Percentiles rank a stretch among this genome's conserved stretches.
Conservation (phyloP, 345 rosid genomes). For the Citrus glauca region DNA sequence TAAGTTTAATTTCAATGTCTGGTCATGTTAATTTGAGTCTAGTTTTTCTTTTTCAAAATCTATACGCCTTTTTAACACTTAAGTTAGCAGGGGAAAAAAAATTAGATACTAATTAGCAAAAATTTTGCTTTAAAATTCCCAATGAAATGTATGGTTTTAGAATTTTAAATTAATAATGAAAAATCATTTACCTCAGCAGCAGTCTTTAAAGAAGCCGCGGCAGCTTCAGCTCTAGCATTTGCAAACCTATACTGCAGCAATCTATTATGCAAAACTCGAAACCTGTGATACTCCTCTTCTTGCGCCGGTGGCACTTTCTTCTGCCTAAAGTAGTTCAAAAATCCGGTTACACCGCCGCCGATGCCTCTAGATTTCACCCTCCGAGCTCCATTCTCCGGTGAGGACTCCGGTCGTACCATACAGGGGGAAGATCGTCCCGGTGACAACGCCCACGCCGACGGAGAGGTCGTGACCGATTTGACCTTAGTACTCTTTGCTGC, state of each 20-base stretch:
- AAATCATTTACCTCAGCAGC: conserved; percentile 39
- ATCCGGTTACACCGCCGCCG: conserved; percentile 48
- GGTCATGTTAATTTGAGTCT: not conserved
- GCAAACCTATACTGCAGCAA: conserved; percentile 62
- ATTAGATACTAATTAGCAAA: not conserved
- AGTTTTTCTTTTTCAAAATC: no score
- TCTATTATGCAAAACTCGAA: conserved; percentile 43
- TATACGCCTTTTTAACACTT: not conserved
- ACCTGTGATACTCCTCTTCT: conserved; percentile 50
- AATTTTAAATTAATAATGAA: no score
- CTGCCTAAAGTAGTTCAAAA: conserved; percentile 64
- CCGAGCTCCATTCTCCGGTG: conserved; percentile 13
- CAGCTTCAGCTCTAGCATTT: conserved; percentile 51
- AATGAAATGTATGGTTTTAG: not conserved
- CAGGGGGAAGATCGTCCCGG: conserved; percentile 48
- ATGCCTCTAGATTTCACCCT: conserved; percentile 23
- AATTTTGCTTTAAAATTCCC: not conserved
- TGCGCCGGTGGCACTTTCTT: conserved; percentile 51
- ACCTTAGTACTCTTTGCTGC: conserved; percentile 17
- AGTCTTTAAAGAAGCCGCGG: conserved; percentile 28
- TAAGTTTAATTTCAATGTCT: no score
- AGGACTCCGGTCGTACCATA: conserved; percentile 26
- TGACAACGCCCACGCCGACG: conserved; percentile 82
- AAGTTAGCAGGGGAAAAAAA: not conserved
- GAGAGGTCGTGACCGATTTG: conserved; percentile 31